These are phyloP conservation scores for Aspergillus melleus DNA, from an alignment of 2,329 filamentous ascomycete genomes.

Conservation along the genomic window DNA sequence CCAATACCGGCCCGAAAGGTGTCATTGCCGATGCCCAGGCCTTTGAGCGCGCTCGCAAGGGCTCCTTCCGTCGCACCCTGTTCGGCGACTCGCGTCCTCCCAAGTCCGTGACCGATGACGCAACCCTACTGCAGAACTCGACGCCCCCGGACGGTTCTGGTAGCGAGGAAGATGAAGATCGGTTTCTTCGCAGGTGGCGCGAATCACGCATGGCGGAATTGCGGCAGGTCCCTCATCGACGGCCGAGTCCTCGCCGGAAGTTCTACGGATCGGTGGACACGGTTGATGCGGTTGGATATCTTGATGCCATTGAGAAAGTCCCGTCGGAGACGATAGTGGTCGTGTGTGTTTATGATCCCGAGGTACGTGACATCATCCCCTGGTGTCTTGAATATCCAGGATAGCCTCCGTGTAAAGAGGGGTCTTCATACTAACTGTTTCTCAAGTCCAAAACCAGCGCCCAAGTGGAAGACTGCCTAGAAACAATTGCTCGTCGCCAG, in stretches of 20 bases:
- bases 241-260: constrained; percentile 73
- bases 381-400: not conserved
- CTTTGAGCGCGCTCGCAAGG: constrained; percentile 50
- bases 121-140: constrained; percentile 26
- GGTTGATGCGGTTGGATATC: constrained; percentile 86
- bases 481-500: constrained; percentile 70
- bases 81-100: constrained; percentile 30
- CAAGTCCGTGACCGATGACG: constrained; percentile 22
- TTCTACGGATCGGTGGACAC: constrained; percentile 76
- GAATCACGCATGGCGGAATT: constrained; percentile 77
- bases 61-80: constrained; percentile 47
- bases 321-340: constrained; percentile 78
- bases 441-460: constrained; percentile 73
- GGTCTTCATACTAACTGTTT: constrained; percentile 1
- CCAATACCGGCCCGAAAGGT: constrained; percentile 53
- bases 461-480: constrained; percentile 75
- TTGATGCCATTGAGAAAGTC: constrained; percentile 95
- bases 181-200: constrained; percentile 83
- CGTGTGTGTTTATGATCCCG: constrained; percentile 87
- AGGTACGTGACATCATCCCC: constrained; percentile 57
- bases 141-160: constrained; percentile 22
- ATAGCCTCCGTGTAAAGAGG: not conserved
- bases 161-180: constrained; percentile 69
- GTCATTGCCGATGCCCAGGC: constrained; percentile 54
- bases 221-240: constrained; percentile 64